phyloP scores from a whole-genome alignment of 345 rosid genomes.

The Aurinia saxatilis region DNA sequence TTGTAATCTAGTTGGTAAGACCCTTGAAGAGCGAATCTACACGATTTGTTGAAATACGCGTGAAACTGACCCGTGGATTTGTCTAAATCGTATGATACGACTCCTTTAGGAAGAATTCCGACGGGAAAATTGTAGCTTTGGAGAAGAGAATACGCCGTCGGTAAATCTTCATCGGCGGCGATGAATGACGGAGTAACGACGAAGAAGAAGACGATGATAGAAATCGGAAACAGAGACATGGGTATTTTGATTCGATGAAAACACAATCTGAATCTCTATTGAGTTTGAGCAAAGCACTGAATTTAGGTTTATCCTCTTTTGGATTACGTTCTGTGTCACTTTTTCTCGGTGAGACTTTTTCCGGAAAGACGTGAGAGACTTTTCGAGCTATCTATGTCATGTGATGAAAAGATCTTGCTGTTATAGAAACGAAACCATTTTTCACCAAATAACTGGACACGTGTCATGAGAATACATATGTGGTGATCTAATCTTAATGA shows the following conservation, averaged over 20 bases:
- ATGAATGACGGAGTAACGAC: constrained; percentile 15
- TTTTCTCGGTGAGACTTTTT: not conserved
- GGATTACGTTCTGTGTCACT: constrained; percentile 7
- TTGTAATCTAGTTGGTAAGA: constrained; percentile 78
- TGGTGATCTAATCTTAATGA: not conserved
- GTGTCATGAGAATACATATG: not conserved
- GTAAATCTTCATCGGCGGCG: constrained; percentile 21
- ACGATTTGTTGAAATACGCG: constrained; percentile 53
- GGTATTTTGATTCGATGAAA: not conserved
- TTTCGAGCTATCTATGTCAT: not conserved
- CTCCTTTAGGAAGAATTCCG: constrained; percentile 77
- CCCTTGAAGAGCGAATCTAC: constrained; percentile 77
- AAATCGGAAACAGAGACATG: constrained; percentile 13
- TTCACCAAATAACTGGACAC: not conserved
- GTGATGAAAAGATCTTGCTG: not conserved
- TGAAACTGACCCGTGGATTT: constrained; percentile 49
- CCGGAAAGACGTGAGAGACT: constrained; percentile 12
- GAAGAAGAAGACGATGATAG: constrained; percentile 26
- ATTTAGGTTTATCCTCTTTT: constrained; percentile 2
- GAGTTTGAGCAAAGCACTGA: not conserved
- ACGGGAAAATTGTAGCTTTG: constrained; percentile 59
- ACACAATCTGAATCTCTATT: not conserved
- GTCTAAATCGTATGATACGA: constrained; percentile 56
- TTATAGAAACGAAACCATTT: not conserved
- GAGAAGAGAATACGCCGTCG: constrained; percentile 58